Evolutionary conservation across 176 grass and related monocot species (phyloP).

Genomic region (barley (Hordeum vulgare)): MorexV3_pseudomolecules_assembly NC_058521.1:150168788-150169287

Average conservation of each 20-base stretch:
- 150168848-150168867: conserved; percentile 59
- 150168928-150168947: conserved; percentile 77
- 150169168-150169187: conserved; percentile 59
- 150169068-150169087: conserved; percentile 60
- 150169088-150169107: conserved; percentile 53
- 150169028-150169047: conserved; percentile 55
- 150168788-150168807: conserved; percentile 79
- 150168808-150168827: conserved; percentile 61
- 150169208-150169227: conserved; percentile 67
- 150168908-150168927: conserved; percentile 61
- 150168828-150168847: conserved; percentile 63
- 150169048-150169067: conserved; percentile 72
- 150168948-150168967: conserved; percentile 62
- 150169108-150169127: conserved; percentile 71
- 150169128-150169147: conserved; percentile 52
- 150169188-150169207: conserved; percentile 74
- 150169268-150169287: conserved; percentile 63
- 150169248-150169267: conserved; percentile 67
- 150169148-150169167: conserved; percentile 61
- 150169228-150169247: conserved; percentile 52
- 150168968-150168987: conserved; percentile 65
- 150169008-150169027: conserved; percentile 62
- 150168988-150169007: conserved; percentile 58
- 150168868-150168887: conserved; percentile 67
- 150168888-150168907: conserved; percentile 51